Evolutionary conservation across 257 asterid genomes (phyloP).

Genomic region (Capsicum baccatum): DNA sequence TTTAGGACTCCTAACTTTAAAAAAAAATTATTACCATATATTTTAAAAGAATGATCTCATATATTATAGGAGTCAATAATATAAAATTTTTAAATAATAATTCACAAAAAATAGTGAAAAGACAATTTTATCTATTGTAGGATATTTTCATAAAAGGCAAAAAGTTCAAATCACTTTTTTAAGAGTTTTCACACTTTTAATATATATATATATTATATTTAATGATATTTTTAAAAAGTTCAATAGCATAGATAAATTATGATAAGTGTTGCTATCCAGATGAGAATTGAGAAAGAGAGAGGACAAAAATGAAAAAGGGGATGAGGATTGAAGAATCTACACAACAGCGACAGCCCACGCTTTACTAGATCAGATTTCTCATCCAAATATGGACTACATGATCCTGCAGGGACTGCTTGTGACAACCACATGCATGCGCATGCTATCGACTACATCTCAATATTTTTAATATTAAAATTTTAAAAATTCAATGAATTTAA

Average conservation of each 20-base stretch:
- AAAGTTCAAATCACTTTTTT: too few species aligned
- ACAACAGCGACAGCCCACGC: slow-evolving; percentile 54
- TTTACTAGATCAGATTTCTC: slow-evolving; percentile 44
- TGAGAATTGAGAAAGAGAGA: slow-evolving; percentile 27
- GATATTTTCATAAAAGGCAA: too few species aligned
- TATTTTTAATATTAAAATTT: neutral
- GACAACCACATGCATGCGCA: neutral
- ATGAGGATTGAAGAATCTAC: slow-evolving; percentile 41
- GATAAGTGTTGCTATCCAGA: slow-evolving; percentile 56
- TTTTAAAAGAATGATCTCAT: too few species aligned
- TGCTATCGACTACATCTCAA: neutral
- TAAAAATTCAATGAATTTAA: rapidly evolving
- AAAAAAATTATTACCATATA: too few species aligned
- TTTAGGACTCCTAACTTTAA: too few species aligned
- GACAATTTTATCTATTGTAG: too few species aligned
- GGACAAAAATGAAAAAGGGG: slow-evolving; percentile 34
- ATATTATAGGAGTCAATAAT: too few species aligned
- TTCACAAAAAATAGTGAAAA: too few species aligned
- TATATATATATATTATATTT: too few species aligned
- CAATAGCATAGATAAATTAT: neutral
- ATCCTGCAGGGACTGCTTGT: slow-evolving; percentile 18
- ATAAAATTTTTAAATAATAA: too few species aligned
- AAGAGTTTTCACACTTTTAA: too few species aligned
- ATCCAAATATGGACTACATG: slow-evolving; percentile 51
- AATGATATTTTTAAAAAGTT: too few species aligned